Percentiles rank a stretch among this genome's conserved stretches.
phyloP scores from a whole-genome alignment of 495 filamentous ascomycete genomes.

The Entonaema liquescens region DNA sequence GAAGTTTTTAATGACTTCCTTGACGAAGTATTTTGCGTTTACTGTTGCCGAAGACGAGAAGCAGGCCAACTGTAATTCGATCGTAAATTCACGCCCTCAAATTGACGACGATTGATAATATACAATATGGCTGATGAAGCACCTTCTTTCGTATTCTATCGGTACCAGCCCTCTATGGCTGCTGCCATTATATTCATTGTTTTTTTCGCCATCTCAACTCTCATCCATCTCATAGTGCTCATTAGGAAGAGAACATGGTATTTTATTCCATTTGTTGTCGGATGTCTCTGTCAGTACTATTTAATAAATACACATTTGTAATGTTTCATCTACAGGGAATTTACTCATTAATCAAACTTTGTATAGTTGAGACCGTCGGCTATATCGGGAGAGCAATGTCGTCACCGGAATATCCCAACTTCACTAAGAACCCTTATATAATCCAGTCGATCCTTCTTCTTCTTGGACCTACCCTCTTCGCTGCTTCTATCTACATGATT shows the following conservation, averaged over 20 bases:
- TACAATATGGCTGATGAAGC: neutral
- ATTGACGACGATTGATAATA: neutral
- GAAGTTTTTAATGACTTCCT: neutral
- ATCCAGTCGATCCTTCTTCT: neutral
- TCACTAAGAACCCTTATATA: neutral
- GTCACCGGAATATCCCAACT: neutral
- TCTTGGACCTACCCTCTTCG: neutral
- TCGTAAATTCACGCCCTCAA: neutral
- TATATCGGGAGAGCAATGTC: neutral
- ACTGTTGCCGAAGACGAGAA: too few species aligned
- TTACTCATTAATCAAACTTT: neutral
- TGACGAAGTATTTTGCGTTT: neutral
- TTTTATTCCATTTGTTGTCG: neutral
- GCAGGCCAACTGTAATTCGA: neutral
- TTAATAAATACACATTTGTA: too few species aligned
- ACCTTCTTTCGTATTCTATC: neutral
- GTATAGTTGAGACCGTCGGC: neutral
- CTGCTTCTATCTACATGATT: neutral
- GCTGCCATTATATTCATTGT: neutral
- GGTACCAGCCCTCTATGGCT: neutral
- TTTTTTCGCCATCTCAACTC: neutral
- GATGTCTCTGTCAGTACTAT: neutral
- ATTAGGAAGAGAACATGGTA: neutral
- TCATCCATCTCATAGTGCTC: neutral
- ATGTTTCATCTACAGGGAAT: too few species aligned